Percentiles rank a stretch among this genome's conserved stretches.
Conservation (phyloP, 1,139 yeast species). For the Pichia sp. region DNA sequence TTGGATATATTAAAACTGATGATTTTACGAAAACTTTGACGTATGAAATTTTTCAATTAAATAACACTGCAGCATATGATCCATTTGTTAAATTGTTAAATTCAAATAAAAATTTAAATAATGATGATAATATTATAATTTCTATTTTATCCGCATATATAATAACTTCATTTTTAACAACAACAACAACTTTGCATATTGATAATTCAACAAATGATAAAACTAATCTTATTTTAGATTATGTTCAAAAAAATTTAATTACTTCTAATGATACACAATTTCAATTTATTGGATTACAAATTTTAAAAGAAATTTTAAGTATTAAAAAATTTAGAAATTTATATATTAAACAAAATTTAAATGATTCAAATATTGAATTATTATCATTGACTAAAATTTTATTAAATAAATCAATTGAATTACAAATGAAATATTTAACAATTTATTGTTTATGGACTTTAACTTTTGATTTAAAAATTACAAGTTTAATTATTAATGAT, state of each 20-base stretch:
- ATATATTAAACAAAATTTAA: constrained; percentile 38
- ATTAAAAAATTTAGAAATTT: constrained; percentile 51
- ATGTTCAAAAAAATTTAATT: constrained; percentile 39
- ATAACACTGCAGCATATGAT: constrained; percentile 36
- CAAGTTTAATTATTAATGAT: constrained; percentile 40
- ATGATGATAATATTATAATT: constrained; percentile 3
- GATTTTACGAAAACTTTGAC: not conserved
- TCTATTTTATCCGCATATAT: constrained; percentile 29
- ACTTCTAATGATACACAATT: constrained; percentile 44
- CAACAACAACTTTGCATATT: not conserved
- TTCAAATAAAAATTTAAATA: not conserved
- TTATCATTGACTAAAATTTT: constrained; percentile 3
- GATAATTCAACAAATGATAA: not conserved
- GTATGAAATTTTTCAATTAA: not conserved
- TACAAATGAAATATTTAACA: constrained; percentile 80
- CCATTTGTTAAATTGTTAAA: constrained; percentile 50
- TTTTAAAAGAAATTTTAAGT: constrained; percentile 56
- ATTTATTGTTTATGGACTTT: constrained; percentile 79
- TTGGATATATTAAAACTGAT: constrained; percentile 5
- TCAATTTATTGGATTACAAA: constrained; percentile 63
- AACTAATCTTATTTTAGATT: constrained; percentile 33
- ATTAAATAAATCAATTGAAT: constrained; percentile 39
- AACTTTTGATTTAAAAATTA: constrained; percentile 57
- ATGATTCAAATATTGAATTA: not conserved
- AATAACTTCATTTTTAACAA: constrained; percentile 35